Conservation (phyloP, 2,329 filamentous ascomycete species). For the Talaromyces sp. region DNA sequence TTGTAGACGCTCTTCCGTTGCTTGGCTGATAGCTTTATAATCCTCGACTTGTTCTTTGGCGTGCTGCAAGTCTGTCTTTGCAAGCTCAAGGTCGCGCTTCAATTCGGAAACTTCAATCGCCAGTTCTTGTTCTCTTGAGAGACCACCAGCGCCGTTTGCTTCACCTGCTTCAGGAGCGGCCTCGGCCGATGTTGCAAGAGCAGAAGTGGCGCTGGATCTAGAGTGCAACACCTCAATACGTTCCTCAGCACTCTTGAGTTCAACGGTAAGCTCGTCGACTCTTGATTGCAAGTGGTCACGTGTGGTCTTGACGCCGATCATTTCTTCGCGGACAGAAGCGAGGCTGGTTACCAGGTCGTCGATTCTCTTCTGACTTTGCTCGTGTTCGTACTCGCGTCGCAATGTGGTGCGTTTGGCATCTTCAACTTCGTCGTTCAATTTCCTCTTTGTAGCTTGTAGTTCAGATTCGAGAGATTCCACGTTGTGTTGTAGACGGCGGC, state of each 20-base stretch:
- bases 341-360: conserved; percentile 82
- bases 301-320: conserved; percentile 78
- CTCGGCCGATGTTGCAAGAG: conserved; percentile 29
- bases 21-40: conserved; percentile 82
- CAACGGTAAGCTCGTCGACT: conserved; percentile 82
- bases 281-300: conserved; percentile 83
- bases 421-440: conserved; percentile 74
- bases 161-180: conserved; percentile 33
- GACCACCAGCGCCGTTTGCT: conserved; percentile 50
- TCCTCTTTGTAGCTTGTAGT: conserved; percentile 70
- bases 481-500: conserved; percentile 71
- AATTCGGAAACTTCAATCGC: conserved; percentile 78
- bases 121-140: conserved; percentile 71
- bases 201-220: conserved; percentile 62
- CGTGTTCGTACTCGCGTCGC: conserved; percentile 83
- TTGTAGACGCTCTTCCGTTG: conserved; percentile 79
- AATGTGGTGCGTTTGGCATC: conserved; percentile 77
- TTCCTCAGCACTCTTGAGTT: conserved; percentile 85
- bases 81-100: conserved; percentile 78
- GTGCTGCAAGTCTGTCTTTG: conserved; percentile 73
- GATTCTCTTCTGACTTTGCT: conserved; percentile 83
- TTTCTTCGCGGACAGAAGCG: conserved; percentile 75
- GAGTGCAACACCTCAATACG: conserved; percentile 75
- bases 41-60: conserved; percentile 76
- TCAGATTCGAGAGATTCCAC: conserved; percentile 77